Conservation (phyloP, 2,329 filamentous ascomycete species). For the Botrytis cinerea region DNA sequence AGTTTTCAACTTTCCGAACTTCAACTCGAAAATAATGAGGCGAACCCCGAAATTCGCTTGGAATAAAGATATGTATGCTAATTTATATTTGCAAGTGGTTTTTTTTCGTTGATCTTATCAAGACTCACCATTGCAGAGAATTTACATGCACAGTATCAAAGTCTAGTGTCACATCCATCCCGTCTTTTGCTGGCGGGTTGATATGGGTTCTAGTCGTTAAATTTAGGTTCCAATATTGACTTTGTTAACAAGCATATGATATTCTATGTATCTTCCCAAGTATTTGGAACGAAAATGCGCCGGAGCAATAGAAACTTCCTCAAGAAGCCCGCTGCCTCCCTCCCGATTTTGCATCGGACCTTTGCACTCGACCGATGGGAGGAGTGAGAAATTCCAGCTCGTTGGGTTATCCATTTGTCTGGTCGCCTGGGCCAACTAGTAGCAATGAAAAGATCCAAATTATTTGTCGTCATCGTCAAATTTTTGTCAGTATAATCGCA, state of each 20-base stretch:
- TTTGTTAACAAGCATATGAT: neutral
- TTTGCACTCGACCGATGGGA: constrained; percentile 6
- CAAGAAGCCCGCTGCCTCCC: constrained; percentile 1
- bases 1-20: neutral
- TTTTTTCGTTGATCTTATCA: neutral
- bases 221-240: neutral
- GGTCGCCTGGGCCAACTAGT: neutral
- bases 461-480: neutral
- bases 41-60: too few species aligned
- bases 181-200: neutral
- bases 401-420: neutral
- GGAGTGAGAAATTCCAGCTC: neutral
- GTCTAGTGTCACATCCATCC: neutral
- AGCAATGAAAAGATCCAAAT: neutral
- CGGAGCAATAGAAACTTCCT: neutral
- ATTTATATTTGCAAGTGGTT: neutral
- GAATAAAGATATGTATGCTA: neutral
- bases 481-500: neutral
- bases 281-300: constrained; percentile 4
- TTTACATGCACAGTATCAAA: neutral
- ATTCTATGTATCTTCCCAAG: neutral
- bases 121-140: neutral
- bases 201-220: neutral
- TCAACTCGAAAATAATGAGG: neutral
- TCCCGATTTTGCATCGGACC: constrained; percentile 1